A percentile compares a stretch with the other conserved stretches of the same genome.
Evolutionary conservation across 139 green algal species (phyloP).

Genomic region (Volvox reticuliferus): DNA sequence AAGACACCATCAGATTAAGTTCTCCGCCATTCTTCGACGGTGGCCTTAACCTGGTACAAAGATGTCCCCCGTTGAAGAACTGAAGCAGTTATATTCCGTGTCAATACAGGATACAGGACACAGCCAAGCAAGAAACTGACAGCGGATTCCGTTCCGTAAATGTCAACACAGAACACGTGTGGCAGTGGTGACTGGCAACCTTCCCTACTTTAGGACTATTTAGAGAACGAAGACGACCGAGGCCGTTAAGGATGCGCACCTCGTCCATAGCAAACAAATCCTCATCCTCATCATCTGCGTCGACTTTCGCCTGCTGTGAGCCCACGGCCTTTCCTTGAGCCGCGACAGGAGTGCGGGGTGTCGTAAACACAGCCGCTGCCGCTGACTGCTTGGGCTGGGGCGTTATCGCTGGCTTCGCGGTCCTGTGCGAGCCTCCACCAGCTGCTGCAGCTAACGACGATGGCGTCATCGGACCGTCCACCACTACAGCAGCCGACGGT

Average conservation of each 20-base stretch:
- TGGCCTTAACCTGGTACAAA: too few relatives aligned
- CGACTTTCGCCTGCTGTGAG: background rate
- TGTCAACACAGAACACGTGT: too few relatives aligned
- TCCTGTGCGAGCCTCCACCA: background rate
- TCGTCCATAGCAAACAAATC: constrained; percentile 84
- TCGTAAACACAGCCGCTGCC: background rate
- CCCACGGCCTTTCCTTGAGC: background rate
- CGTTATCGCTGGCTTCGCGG: background rate
- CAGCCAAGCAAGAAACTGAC: too few relatives aligned
- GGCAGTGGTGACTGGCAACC: too few relatives aligned
- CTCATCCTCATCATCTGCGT: constrained; percentile 67
- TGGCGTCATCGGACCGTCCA: background rate
- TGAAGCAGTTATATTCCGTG: too few relatives aligned
- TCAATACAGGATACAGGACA: too few relatives aligned
- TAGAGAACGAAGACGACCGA: too few relatives aligned
- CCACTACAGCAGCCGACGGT: background rate
- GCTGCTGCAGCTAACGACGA: constrained; percentile 36
- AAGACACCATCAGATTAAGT: too few relatives aligned
- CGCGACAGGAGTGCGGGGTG: constrained; percentile 40
- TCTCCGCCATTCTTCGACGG: too few relatives aligned
- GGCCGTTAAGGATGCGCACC: constrained; percentile 18
- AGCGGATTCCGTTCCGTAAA: too few relatives aligned
- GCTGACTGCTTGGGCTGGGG: background rate
- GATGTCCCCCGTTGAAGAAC: too few relatives aligned
- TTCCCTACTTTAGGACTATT: too few relatives aligned